Percentiles rank a stretch among this genome's conserved stretches.
Conservation (phyloP, 495 filamentous ascomycete genomes). For the Cryomyces minteri region DNA sequence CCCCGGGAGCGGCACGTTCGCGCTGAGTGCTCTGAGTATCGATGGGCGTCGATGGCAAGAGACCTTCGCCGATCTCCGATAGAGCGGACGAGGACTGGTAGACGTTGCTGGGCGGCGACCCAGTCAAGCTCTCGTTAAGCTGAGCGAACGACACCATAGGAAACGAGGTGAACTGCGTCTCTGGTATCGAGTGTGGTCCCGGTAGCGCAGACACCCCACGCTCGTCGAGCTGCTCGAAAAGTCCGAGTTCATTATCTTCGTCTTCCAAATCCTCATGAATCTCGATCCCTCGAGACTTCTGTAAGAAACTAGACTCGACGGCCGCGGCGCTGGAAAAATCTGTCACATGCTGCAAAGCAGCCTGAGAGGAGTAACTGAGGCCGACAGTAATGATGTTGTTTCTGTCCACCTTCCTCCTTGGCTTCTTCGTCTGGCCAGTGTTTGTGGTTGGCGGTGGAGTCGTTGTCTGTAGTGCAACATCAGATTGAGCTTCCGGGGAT, state of each 20-base stretch:
- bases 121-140: conserved; percentile 1
- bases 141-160: conserved; percentile 2
- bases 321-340: too few relatives aligned
- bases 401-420: conserved; percentile 12
- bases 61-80: not conserved
- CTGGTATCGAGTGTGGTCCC: not conserved
- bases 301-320: too few relatives aligned
- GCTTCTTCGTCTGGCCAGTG: conserved; percentile 4
- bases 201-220: too few relatives aligned
- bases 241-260: too few relatives aligned
- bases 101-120: not conserved
- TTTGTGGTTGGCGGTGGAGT: conserved; percentile 3
- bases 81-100: not conserved
- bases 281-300: not conserved
- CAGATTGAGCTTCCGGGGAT: not conserved
- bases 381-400: not conserved
- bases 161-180: not conserved
- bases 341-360: not conserved
- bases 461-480: not conserved
- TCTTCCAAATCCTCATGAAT: not conserved
- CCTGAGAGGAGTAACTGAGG: not conserved
- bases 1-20: too few relatives aligned
- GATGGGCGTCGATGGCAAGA: too few relatives aligned
- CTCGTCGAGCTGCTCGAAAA: too few relatives aligned
- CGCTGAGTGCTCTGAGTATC: too few relatives aligned